These are phyloP conservation scores for Astrephomene gubernaculifera DNA, from an alignment of 139 green algal genomes.

Conservation along the genomic window DNA sequence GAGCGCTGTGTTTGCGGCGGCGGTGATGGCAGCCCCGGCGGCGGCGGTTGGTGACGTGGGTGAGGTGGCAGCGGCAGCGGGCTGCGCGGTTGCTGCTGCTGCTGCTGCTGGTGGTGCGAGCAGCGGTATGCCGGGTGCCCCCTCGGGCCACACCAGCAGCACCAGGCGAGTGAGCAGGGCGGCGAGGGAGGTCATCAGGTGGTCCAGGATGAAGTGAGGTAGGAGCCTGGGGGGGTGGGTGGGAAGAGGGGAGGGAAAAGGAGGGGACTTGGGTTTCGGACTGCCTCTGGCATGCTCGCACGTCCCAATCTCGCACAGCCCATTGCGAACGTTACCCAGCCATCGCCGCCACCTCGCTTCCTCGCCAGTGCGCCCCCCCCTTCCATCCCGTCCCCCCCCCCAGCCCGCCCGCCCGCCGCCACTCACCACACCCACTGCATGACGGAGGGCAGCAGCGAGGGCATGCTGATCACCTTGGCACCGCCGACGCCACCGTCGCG, in stretches of 20 bases:
- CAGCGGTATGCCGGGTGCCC: neutral
- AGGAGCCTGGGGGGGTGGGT: constrained; percentile 15
- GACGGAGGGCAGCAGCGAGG: constrained; percentile 23
- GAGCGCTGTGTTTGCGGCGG: no score
- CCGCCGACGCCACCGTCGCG: neutral
- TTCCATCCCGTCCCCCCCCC: neutral
- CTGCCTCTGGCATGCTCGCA: neutral
- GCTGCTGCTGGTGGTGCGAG: neutral
- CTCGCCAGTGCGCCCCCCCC: neutral
- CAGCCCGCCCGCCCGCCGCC: neutral
- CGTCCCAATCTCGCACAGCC: neutral
- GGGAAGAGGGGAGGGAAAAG: neutral
- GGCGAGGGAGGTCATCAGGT: neutral
- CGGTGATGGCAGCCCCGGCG: no score
- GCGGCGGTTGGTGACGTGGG: no score
- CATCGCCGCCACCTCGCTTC: neutral
- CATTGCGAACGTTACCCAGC: neutral
- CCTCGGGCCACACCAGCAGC: constrained; percentile 35
- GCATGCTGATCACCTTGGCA: constrained; percentile 31
- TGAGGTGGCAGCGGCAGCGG: no score
- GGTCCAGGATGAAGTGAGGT: constrained; percentile 34
- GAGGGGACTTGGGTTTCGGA: neutral
- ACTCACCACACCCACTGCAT: constrained; percentile 35
- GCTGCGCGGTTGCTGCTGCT: no score
- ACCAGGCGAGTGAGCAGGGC: neutral